Evolutionary conservation across 2,329 filamentous ascomycete genomes (phyloP).

Genomic region (Trichoderma koningii): DNA sequence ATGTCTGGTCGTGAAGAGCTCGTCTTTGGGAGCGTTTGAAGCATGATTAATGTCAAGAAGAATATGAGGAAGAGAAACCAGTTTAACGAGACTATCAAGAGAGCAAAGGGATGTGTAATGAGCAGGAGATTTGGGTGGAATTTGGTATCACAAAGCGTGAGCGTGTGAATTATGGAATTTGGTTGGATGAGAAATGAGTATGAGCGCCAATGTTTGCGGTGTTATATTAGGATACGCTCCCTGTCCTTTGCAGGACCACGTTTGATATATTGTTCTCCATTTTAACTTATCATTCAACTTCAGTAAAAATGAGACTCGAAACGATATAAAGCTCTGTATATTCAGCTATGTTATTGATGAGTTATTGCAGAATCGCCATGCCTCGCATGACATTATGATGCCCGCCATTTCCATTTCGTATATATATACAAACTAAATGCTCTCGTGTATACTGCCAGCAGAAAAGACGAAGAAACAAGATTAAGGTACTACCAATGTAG

Average conservation of each 20-base stretch:
- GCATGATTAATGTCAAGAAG: background rate
- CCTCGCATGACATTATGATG: too few relatives aligned
- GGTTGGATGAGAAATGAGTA: background rate
- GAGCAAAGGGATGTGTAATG: background rate
- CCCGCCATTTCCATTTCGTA: too few relatives aligned
- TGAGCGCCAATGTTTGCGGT: background rate
- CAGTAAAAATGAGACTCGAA: too few relatives aligned
- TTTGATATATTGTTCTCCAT: background rate
- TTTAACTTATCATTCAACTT: too few relatives aligned
- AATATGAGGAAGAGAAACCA: too few relatives aligned
- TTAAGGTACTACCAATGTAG: too few relatives aligned
- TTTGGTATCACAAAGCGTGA: background rate
- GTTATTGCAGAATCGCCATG: too few relatives aligned
- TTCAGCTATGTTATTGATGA: too few relatives aligned
- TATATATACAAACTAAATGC: too few relatives aligned
- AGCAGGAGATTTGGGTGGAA: background rate
- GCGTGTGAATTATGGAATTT: background rate
- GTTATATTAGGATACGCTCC: background rate
- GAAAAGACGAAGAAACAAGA: too few relatives aligned
- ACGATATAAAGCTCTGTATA: too few relatives aligned
- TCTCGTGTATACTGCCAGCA: too few relatives aligned
- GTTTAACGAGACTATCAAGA: background rate
- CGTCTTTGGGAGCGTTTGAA: constrained; percentile 33
- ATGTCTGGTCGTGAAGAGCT: constrained; percentile 39
- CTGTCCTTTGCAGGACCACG: background rate